Evolutionary conservation across 495 filamentous ascomycete species (phyloP), one percentile per base, ranked within the genome.

Genomic region (Staphylotrichum longicolle): DNA sequence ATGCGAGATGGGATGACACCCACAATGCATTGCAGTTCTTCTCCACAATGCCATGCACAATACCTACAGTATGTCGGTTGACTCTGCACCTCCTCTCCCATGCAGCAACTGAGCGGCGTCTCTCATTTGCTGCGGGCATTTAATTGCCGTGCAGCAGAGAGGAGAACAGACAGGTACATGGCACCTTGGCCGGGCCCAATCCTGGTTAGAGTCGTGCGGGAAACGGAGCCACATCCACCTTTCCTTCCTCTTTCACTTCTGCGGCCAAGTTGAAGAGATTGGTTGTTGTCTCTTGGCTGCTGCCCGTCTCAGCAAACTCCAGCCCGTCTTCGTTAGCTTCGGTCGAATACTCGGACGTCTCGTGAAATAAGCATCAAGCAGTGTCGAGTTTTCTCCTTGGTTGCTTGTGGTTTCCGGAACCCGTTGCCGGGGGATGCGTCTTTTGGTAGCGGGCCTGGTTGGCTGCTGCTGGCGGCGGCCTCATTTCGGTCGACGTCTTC

Each of bases 401-500:
- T 41, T 3, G 20, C 4, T 44, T 34, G n/a, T 37, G 7, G 10
- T 41, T 33, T 7, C 39, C 57, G 39, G 58, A 45, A 53, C 15
- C 58, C n/a, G 32, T 35, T 45, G 35, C 48, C 57, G 30, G 15
- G 14, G 39, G 32, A 2, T 20, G 4, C 8, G 45, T 42, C 44
- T 14, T 57, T 20, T 58, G 54, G 54, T 46, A 54, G 8, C 33
- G 49, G 20, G 12, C 12, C 10, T 58, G 54, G 55, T 63, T 59
- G 54, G 62, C 50, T 45, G 50, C 34, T 20, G 50, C 34, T 33
- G 48, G 39, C 41, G 35, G 49, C 62, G 55, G 55, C 62, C 56
- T 63, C 62, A 63, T 60, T 47, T 63, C 56, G 62, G 62, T 11
- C 54, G 40, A 46, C 33, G 61, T 40, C 54, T 44, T 11, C 6